Conservation (phyloP, 371 early-diverging fungal genomes). For the Mortierella sp. region DNA sequence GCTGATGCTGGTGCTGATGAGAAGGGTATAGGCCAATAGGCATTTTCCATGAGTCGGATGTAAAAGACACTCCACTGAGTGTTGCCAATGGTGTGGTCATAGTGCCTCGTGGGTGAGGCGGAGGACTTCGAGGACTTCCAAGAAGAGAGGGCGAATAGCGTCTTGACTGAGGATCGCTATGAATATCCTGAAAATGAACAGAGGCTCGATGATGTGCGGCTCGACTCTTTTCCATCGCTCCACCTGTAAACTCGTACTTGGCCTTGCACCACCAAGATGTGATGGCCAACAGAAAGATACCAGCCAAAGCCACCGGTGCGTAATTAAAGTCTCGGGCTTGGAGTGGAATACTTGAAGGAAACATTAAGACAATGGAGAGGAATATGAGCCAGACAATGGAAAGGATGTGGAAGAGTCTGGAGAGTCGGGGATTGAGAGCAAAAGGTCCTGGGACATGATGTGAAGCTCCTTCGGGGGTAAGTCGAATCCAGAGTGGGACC, state of each 20-base stretch:
- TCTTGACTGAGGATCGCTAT: no score
- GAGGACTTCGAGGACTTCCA: no score
- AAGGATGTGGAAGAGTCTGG: not conserved
- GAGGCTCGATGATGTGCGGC: not conserved
- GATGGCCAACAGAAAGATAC: not conserved
- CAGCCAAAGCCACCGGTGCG: not conserved
- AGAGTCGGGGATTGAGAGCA: not conserved
- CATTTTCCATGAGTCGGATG: no score
- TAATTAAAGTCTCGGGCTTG: not conserved
- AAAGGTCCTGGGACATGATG: slow-evolving; percentile 1
- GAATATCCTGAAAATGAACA: no score
- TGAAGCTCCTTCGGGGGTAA: not conserved
- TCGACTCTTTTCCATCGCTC: not conserved
- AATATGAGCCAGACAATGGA: not conserved
- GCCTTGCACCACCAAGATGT: not conserved
- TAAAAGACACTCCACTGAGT: no score
- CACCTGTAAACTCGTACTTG: not conserved
- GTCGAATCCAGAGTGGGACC: not conserved
- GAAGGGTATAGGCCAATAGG: no score
- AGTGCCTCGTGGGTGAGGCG: no score
- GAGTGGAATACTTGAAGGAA: not conserved
- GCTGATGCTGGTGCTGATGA: no score
- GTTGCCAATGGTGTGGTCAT: no score
- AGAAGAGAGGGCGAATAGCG: no score
- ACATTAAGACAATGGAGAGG: not conserved